These are phyloP conservation scores for Arthrobotrys conoides DNA, from an alignment of 2,329 filamentous ascomycete species.

Conservation along the genomic window DNA sequence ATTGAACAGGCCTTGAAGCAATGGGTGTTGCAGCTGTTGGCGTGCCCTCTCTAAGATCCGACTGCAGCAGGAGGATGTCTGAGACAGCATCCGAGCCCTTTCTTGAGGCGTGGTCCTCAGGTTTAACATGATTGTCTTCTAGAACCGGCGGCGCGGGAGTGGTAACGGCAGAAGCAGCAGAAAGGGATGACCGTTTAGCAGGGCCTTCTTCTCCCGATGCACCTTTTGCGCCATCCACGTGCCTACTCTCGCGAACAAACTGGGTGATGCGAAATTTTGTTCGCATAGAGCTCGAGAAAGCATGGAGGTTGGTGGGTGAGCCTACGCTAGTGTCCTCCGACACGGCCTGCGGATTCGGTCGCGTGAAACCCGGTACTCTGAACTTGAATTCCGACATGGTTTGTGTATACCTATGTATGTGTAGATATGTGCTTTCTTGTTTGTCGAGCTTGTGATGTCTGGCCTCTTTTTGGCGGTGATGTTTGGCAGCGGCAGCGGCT, in stretches of 20 bases:
- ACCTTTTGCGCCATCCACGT: constrained; percentile 50
- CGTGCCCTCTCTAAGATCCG: constrained; percentile 22
- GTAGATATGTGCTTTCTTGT: constrained; percentile 12
- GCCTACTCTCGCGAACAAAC: constrained; percentile 56
- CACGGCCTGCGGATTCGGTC: constrained; percentile 49
- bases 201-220: constrained; percentile 37
- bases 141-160: constrained; percentile 19
- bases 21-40: constrained; percentile 18
- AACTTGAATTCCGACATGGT: constrained; percentile 59
- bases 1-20: constrained; percentile 34
- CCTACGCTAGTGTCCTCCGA: constrained; percentile 51
- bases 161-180: constrained; percentile 23
- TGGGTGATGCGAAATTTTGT: constrained; percentile 59
- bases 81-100: constrained; percentile 52
- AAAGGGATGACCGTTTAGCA: constrained; percentile 31
- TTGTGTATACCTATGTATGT: background rate
- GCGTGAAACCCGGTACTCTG: constrained; percentile 59
- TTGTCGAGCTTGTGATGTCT: constrained; percentile 26
- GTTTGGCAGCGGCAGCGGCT: constrained; percentile 27
- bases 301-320: constrained; percentile 52
- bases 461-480: constrained; percentile 1
- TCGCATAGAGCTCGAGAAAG: constrained; percentile 51
- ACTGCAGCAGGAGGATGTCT: constrained; percentile 31
- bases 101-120: constrained; percentile 31
- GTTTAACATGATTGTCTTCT: constrained; percentile 36